Evolutionary conservation across 495 filamentous ascomycete genomes (phyloP).

Genomic region (Cercophora sp.): DNA sequence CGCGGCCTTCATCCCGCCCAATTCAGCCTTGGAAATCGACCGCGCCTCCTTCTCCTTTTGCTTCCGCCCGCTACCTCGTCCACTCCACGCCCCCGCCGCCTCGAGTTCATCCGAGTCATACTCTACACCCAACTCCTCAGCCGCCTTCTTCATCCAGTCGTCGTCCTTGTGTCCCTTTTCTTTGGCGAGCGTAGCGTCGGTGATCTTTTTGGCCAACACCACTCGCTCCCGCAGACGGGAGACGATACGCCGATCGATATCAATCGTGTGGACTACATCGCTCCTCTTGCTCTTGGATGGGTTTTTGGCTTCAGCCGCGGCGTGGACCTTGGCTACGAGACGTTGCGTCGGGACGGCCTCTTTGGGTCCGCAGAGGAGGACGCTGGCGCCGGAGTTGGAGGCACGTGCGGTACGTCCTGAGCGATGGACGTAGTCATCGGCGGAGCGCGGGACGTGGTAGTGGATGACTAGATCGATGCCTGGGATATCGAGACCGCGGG

Average conservation of each 20-base stretch:
- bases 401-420: conserved; percentile 93
- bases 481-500: conserved; percentile 92
- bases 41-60: conserved; percentile 69
- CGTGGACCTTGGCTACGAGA: conserved; percentile 83
- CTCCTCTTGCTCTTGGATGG: conserved; percentile 36
- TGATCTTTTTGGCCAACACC: conserved; percentile 73
- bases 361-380: conserved; percentile 86
- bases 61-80: conserved; percentile 65
- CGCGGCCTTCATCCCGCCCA: conserved; percentile 58
- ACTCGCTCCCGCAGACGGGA: conserved; percentile 69
- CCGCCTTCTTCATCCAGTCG: conserved; percentile 76
- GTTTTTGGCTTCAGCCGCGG: conserved; percentile 31
- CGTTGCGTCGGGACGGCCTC: conserved; percentile 80
- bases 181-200: conserved; percentile 78
- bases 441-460: conserved; percentile 89
- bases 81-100: conserved; percentile 53
- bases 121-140: conserved; percentile 91
- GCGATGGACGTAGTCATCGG: conserved; percentile 91
- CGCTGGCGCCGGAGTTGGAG: conserved; percentile 66
- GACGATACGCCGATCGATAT: conserved; percentile 77
- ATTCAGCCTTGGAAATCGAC: conserved; percentile 63
- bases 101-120: conserved; percentile 86
- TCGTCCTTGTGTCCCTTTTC: conserved; percentile 80
- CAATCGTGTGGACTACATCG: conserved; percentile 55
- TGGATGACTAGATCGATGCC: conserved; percentile 83